phyloP scores from a whole-genome alignment of 805 yeast species.

The Scheffersomyces coipomensis region DNA sequence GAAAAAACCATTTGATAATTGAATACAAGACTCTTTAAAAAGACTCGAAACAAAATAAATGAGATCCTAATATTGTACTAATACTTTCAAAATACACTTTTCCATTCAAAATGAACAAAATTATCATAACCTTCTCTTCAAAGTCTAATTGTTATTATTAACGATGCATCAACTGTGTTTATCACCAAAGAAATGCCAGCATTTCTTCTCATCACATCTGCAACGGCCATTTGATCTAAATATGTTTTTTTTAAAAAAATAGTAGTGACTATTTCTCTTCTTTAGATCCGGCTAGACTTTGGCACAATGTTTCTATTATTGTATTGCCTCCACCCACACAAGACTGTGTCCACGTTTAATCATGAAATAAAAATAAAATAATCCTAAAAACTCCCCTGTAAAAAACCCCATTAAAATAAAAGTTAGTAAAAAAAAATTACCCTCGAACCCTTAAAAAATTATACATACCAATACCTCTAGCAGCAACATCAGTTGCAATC shows the following conservation, averaged over 20 bases:
- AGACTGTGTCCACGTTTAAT: too few species aligned
- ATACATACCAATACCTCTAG: constrained; percentile 98
- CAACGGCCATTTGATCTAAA: neutral
- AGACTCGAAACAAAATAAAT: too few species aligned
- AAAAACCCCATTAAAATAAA: neutral
- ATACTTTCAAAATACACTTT: neutral
- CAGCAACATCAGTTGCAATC: constrained; percentile 99
- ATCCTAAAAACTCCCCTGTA: neutral
- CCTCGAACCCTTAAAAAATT: constrained; percentile 1
- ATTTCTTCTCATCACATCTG: neutral
- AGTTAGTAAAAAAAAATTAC: constrained; percentile 8
- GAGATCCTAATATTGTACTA: neutral
- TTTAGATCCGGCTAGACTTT: too few species aligned
- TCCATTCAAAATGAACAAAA: neutral
- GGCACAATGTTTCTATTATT: too few species aligned
- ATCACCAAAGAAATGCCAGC: neutral
- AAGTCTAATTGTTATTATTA: neutral
- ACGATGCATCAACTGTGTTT: neutral
- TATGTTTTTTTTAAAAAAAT: too few species aligned
- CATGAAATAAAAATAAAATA: neutral
- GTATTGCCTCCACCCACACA: too few species aligned
- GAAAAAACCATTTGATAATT: too few species aligned
- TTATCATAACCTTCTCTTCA: neutral
- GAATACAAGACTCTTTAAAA: too few species aligned
- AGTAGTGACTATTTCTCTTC: too few species aligned